Evolutionary conservation across 139 green algal genomes (phyloP).

Genomic region (Haematococcus lacustris): DNA sequence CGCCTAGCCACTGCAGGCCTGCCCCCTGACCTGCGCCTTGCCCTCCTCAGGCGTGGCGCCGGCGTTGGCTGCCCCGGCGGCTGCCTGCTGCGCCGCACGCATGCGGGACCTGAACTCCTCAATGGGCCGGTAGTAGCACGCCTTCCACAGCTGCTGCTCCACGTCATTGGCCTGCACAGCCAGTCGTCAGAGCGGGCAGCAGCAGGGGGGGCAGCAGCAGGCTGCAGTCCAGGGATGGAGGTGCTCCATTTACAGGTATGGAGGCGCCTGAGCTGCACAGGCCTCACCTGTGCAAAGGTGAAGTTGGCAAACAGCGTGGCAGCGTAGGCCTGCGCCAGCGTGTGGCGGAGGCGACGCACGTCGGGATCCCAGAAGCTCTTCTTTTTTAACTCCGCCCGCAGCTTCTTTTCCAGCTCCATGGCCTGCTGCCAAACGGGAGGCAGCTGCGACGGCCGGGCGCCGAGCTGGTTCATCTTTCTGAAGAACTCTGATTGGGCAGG

Average conservation of each 20-base stretch:
- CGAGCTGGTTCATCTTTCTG: too few species aligned
- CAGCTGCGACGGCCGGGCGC: too few species aligned
- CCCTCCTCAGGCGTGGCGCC: constrained; percentile 22
- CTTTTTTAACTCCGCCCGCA: constrained; percentile 30
- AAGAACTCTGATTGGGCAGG: too few species aligned
- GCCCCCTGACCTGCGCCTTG: background rate
- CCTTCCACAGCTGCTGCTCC: constrained; percentile 62
- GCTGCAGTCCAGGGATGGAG: background rate
- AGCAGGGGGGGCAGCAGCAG: constrained; percentile 2
- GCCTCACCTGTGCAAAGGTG: constrained; percentile 32
- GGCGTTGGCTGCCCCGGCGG: background rate
- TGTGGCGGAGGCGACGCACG: constrained; percentile 32
- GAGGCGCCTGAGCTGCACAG: too few species aligned
- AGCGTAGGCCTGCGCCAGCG: constrained; percentile 48
- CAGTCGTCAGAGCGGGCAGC: background rate
- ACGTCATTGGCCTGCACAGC: constrained; percentile 21
- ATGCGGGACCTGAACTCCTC: constrained; percentile 62
- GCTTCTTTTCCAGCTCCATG: constrained; percentile 36
- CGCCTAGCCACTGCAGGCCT: too few species aligned
- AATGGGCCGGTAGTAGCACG: constrained; percentile 63
- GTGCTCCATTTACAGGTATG: background rate
- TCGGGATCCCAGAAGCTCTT: constrained; percentile 51
- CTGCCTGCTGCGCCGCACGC: constrained; percentile 14
- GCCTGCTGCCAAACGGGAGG: constrained; percentile 12
- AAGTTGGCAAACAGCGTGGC: constrained; percentile 48